phyloP scores from a whole-genome alignment of 108 stramenopile genomes.

The Aurantiochytrium sp. region DNA sequence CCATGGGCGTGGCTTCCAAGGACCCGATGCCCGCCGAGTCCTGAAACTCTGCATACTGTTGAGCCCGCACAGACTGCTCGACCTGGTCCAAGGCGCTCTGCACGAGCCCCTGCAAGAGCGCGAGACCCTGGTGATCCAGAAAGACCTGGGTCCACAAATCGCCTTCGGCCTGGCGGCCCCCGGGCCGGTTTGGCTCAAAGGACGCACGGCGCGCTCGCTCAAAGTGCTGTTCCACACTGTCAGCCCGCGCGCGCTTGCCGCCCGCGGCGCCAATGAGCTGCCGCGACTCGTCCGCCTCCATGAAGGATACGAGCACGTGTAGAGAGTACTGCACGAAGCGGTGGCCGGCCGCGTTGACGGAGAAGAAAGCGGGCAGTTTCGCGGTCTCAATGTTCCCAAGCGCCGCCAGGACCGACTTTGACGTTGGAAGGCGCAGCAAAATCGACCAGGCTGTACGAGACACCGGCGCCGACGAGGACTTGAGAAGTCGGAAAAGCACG shows the following conservation, averaged over 20 bases:
- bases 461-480: neutral
- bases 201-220: neutral
- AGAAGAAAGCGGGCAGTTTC: neutral
- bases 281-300: constrained; percentile 9
- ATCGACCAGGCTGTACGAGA: neutral
- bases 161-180: neutral
- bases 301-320: neutral
- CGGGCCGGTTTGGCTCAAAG: neutral
- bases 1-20: neutral
- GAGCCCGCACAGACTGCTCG: too few relatives aligned
- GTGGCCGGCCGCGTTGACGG: neutral
- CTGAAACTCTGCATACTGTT: too few relatives aligned
- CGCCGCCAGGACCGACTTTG: neutral
- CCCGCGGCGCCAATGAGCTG: neutral
- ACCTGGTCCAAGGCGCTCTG: neutral
- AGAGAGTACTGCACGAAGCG: neutral
- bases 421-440: neutral
- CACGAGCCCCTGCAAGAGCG: neutral
- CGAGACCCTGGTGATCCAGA: neutral
- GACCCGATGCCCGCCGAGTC: neutral
- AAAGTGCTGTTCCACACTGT: neutral
- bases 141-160: neutral
- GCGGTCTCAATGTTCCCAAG: neutral
- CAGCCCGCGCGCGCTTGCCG: neutral
- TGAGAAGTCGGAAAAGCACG: neutral